Base-by-base conservation (phyloP, 371 early-diverging fungal species). In the Mortierella sp. region DNA sequence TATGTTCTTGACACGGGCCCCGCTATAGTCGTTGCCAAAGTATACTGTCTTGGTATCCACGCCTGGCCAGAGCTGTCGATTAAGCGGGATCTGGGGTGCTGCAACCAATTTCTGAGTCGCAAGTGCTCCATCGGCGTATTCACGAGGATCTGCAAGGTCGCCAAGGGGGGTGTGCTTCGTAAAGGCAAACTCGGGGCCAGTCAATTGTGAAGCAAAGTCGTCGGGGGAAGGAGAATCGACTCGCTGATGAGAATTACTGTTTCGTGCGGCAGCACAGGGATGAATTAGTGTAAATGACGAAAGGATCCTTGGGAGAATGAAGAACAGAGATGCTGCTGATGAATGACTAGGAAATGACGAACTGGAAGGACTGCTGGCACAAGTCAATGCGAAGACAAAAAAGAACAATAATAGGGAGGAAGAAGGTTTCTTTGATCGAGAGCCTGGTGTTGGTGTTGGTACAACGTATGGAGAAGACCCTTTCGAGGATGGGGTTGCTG, bases 151-250 rank as follows among this genome's bases (percentile, higher is more conserved):
- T 0, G 18, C 6, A 14, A 73, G 57, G 14, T 7, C 43, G 9
- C 70, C 73, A 21, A 79, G 70, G 4, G 73, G 73, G 5, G 80
- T 79, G 16, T 60, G 60, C 4, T 57, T 18, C 1, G 80, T 79
- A 30, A 66, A 79, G 9, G 48, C 63, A 60, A 58, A 79, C 7
- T 69, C 61, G 18, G 63, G 63, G 1, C 80, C 80, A n/a, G 30
- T 26, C 12, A 79, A 57, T 1, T 58, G 63, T 0, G 63, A 57
- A 3, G 53, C 26, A 25, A 63, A 70, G 19, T 73, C 68, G 52
- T 67, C 53, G n/a, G 65, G 60, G 67, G 73, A 73, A 30, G 80
- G 80, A 55, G 66, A 56, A 57, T 79, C 80, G 52, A 69, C 73
- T n/a, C 80, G 73, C 25, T 76, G 72, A 30, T 72, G 68, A 1